Conservation (phyloP, 176 grass and related monocot genomes). For the Musa troglodytarum region DNA sequence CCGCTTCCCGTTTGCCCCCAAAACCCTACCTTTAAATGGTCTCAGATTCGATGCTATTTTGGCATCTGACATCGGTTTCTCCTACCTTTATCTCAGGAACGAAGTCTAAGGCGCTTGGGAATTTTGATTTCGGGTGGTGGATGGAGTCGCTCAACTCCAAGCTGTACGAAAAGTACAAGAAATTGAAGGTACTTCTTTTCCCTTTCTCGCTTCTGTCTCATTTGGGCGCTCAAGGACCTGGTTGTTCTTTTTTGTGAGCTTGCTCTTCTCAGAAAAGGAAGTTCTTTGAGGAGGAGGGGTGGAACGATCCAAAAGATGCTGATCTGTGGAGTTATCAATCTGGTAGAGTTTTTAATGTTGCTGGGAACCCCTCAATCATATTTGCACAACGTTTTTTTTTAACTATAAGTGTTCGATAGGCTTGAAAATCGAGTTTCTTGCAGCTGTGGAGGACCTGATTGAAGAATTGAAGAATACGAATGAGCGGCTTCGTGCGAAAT, state of each 20-base stretch:
- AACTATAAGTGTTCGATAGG: neutral
- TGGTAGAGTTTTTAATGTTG: constrained; percentile 16
- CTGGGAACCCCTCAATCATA: neutral
- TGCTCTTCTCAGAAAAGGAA: constrained; percentile 36
- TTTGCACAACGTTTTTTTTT: neutral
- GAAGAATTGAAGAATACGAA: constrained; percentile 30
- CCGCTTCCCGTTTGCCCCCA: too few relatives aligned
- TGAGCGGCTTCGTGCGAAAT: constrained; percentile 21
- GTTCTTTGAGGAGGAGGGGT: constrained; percentile 27
- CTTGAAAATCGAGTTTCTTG: neutral
- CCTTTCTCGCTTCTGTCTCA: neutral
- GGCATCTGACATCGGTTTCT: too few relatives aligned
- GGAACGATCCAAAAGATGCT: constrained; percentile 10
- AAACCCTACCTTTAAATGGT: too few relatives aligned
- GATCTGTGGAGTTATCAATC: constrained; percentile 13
- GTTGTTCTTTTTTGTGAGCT: neutral
- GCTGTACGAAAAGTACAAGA: constrained; percentile 28
- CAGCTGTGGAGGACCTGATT: constrained; percentile 29
- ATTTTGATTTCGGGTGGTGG: neutral
- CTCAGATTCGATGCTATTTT: too few relatives aligned
- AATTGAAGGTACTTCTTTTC: constrained; percentile 26
- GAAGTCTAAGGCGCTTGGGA: too few relatives aligned
- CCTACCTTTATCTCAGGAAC: too few relatives aligned
- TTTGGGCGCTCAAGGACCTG: neutral
- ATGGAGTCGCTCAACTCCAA: constrained; percentile 38